Evolutionary conservation across 169 alveolate species (phyloP).

Genomic region (Eimeria sp.): DNA sequence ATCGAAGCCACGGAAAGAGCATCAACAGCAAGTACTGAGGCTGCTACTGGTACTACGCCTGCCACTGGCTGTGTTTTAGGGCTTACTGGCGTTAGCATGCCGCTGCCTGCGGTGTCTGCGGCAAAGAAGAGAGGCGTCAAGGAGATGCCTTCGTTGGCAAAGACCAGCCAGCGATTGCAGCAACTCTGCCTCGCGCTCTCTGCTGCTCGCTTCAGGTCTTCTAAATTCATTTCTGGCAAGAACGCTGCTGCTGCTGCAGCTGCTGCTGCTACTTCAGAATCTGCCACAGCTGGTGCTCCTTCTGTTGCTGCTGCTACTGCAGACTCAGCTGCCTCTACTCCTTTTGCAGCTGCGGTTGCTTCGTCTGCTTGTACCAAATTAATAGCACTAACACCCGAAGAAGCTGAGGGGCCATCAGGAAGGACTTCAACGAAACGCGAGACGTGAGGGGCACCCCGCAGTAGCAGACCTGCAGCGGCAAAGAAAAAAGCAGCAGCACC

Average conservation of each 20-base stretch:
- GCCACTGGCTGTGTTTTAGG: neutral
- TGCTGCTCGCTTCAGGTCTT: conserved; percentile 7
- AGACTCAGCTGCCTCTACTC: no score
- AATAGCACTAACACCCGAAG: neutral
- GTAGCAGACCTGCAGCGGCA: conserved; percentile 52
- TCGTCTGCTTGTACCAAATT: neutral
- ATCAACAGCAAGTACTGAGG: neutral
- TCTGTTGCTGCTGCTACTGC: no score
- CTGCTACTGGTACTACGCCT: neutral
- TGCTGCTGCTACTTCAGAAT: neutral
- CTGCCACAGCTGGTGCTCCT: no score
- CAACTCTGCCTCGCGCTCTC: neutral
- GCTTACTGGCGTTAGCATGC: conserved; percentile 52
- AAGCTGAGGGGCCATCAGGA: conserved; percentile 26
- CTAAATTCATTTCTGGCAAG: neutral
- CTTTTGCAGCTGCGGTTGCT: no score
- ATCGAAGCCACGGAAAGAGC: neutral
- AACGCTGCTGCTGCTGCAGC: conserved; percentile 14
- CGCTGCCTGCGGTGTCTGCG: conserved; percentile 49
- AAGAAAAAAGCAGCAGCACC: neutral
- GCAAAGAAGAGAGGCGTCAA: conserved; percentile 63
- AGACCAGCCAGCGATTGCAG: conserved; percentile 60
- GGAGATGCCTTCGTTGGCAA: conserved; percentile 59
- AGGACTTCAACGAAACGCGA: conserved; percentile 69
- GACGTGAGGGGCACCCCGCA: conserved; percentile 53